These are phyloP conservation scores for Sporothrix inflata DNA, from an alignment of 2,329 filamentous ascomycete species.

Conservation along the genomic window DNA sequence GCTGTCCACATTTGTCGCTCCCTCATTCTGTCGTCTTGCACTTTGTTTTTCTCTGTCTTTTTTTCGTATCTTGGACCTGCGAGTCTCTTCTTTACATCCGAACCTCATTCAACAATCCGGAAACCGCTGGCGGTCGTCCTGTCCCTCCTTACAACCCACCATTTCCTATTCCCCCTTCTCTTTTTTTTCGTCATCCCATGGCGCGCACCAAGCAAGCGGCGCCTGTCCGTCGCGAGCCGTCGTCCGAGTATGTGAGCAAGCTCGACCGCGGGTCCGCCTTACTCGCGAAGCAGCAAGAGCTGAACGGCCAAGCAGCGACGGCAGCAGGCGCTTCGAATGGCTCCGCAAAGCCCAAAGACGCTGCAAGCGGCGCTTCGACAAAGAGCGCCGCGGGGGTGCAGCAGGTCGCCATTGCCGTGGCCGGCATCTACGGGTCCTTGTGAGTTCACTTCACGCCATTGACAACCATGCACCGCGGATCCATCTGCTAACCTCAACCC, in stretches of 20 bases:
- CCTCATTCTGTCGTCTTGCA: neutral
- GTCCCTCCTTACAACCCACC: neutral
- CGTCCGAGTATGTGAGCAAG: conserved; percentile 66
- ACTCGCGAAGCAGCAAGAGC: conserved; percentile 34
- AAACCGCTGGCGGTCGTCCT: conserved; percentile 13
- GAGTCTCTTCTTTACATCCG: neutral
- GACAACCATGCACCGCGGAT: neutral
- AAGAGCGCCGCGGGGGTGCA: conserved; percentile 56
- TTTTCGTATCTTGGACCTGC: neutral
- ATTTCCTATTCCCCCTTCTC: neutral
- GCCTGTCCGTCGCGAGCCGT: conserved; percentile 66
- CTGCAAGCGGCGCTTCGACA: conserved; percentile 29
- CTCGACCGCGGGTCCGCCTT: conserved; percentile 40
- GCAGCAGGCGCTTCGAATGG: conserved; percentile 42
- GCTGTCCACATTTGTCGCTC: neutral
- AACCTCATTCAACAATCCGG: neutral
- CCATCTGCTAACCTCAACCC: neutral
- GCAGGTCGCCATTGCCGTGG: conserved; percentile 84
- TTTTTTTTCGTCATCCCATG: conserved; percentile 50
- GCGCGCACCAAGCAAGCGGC: conserved; percentile 70
- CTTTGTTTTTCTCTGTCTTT: neutral
- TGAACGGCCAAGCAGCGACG: conserved; percentile 29
- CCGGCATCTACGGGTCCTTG: conserved; percentile 97
- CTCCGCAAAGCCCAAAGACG: conserved; percentile 36
- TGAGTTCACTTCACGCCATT: conserved; percentile 51